Conservation (phyloP, 2,329 filamentous ascomycete species). For the Aspergillus brunneoviolaceus region DNA sequence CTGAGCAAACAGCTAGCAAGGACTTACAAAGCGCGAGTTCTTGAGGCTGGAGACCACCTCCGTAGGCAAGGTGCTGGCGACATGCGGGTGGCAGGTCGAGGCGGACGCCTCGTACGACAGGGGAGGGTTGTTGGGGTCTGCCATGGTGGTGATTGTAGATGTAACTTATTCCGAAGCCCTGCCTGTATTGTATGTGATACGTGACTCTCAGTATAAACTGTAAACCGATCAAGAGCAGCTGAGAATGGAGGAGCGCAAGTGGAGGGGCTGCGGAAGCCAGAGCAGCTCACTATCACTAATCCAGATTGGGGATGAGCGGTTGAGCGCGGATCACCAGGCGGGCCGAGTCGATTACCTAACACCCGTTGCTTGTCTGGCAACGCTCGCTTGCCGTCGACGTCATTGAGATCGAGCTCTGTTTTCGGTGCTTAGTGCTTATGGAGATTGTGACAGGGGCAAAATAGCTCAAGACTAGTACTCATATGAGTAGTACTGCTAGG, state of each 20-base stretch:
- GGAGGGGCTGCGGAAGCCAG: neutral
- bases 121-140: constrained; percentile 59
- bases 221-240: neutral
- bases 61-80: constrained; percentile 68
- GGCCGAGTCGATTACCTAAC: constrained; percentile 7
- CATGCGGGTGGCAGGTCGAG: constrained; percentile 68
- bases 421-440: neutral
- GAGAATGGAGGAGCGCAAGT: constrained; percentile 1
- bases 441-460: neutral
- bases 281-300: constrained; percentile 2
- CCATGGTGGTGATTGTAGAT: constrained; percentile 33
- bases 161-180: neutral
- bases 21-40: constrained; percentile 86
- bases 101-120: constrained; percentile 75
- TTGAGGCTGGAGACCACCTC: constrained; percentile 90
- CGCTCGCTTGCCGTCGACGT: constrained; percentile 7
- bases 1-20: constrained; percentile 21
- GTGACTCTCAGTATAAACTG: neutral
- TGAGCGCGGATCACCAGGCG: constrained; percentile 11
- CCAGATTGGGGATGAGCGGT: neutral
- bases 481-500: neutral
- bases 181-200: neutral
- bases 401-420: constrained; percentile 3
- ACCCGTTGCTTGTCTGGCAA: neutral
- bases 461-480: neutral